A percentile compares a stretch with the other conserved stretches of the same genome.
Evolutionary conservation across 805 yeast genomes (phyloP).

Genomic region (Suhomyces tanzawaensis): DNA sequence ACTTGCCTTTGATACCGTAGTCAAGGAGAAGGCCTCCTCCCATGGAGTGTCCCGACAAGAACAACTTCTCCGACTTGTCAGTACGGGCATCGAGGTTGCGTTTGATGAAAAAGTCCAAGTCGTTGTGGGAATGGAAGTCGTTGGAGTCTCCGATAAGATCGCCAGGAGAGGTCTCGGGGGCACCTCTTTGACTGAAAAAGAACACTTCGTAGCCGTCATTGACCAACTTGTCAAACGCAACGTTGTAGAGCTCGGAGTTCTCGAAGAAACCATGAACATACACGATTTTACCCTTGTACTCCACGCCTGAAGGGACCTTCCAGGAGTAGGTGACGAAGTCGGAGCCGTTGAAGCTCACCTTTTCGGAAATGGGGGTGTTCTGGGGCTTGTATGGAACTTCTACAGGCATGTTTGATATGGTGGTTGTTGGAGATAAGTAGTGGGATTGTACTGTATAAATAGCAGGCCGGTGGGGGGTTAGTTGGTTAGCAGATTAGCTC

Average conservation of each 20-base stretch:
- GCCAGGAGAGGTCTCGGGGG: conserved; percentile 62
- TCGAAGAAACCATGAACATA: conserved; percentile 76
- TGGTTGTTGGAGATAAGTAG: too few species aligned
- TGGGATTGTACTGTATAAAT: too few species aligned
- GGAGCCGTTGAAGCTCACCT: conserved; percentile 37
- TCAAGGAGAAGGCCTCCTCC: conserved; percentile 74
- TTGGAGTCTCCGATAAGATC: conserved; percentile 53
- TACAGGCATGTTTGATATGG: too few species aligned
- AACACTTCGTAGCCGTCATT: conserved; percentile 60
- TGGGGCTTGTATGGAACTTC: conserved; percentile 35
- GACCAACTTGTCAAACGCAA: conserved; percentile 52
- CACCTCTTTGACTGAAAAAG: conserved; percentile 74
- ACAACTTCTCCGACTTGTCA: conserved; percentile 38
- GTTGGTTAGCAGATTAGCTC: too few species aligned
- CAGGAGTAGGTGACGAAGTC: conserved; percentile 41
- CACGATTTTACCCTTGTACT: conserved; percentile 52
- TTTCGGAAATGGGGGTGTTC: conserved; percentile 27
- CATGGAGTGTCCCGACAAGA: conserved; percentile 72
- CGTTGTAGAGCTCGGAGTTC: conserved; percentile 46
- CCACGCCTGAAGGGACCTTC: conserved; percentile 34
- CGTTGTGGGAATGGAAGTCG: conserved; percentile 55
- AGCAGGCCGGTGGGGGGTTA: too few species aligned
- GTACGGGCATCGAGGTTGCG: conserved; percentile 35
- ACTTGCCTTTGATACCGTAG: conserved; percentile 57
- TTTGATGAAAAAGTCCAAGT: conserved; percentile 57